A percentile compares a stretch with the other conserved stretches of the same genome.
Evolutionary conservation across 805 yeast species (phyloP).

Genomic region (Pichia phayaonensis): DNA sequence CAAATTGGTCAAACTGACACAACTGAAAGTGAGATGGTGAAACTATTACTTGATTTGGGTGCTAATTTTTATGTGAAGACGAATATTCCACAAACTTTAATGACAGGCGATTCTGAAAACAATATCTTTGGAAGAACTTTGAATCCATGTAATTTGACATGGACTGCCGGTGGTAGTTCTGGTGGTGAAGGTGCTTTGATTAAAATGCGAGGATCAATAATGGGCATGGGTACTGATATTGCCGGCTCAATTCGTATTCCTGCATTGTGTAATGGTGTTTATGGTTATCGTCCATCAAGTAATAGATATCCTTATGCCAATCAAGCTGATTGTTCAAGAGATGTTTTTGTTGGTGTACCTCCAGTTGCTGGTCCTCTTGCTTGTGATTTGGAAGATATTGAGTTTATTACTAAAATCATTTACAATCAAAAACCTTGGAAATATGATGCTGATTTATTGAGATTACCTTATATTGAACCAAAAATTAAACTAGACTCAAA

Average conservation of each 20-base stretch:
- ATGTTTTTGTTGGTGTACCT: slow-evolving; percentile 55
- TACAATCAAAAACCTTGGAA: slow-evolving; percentile 56
- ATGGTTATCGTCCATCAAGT: slow-evolving; percentile 54
- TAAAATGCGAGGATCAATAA: slow-evolving; percentile 48
- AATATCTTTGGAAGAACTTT: slow-evolving; percentile 51
- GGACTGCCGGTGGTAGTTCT: slow-evolving; percentile 62
- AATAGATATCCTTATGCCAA: slow-evolving; percentile 41
- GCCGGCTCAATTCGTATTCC: slow-evolving; percentile 66
- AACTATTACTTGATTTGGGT: slow-evolving; percentile 42
- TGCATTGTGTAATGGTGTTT: slow-evolving; percentile 53
- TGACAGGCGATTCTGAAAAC: slow-evolving; percentile 59
- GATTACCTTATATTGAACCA: slow-evolving; percentile 46
- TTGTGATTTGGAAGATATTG: slow-evolving; percentile 56
- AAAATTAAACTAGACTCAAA: slow-evolving; percentile 28
- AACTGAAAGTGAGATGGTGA: slow-evolving; percentile 38
- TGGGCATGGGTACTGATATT: slow-evolving; percentile 56
- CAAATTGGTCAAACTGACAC: slow-evolving; percentile 37
- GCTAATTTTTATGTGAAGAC: slow-evolving; percentile 60
- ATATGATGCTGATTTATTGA: slow-evolving; percentile 35
- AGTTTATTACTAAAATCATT: slow-evolving; percentile 54
- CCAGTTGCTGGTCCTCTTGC: slow-evolving; percentile 62
- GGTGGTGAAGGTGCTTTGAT: slow-evolving; percentile 66
- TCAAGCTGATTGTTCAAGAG: slow-evolving; percentile 47
- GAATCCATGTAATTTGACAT: slow-evolving; percentile 47
- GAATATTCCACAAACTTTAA: slow-evolving; percentile 57